Evolutionary conservation across 495 filamentous ascomycete species (phyloP), one percentile per base, ranked within the genome.

Genomic region (Penicillium paxilli): DNA sequence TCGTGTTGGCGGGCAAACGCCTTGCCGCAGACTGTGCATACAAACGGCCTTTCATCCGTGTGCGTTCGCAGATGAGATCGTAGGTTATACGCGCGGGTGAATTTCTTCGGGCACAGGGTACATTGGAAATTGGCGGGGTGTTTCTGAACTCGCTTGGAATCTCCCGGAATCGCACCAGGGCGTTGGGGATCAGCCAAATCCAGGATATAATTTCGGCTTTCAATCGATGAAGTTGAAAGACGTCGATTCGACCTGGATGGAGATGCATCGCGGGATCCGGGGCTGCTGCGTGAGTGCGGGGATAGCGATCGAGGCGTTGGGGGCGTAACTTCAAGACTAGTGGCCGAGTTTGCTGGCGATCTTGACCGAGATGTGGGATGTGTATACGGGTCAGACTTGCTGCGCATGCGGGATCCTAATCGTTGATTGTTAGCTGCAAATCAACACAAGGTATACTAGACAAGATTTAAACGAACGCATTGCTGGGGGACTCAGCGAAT

Each of bases 1-100:
- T 96, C 91, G 57, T 95, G 91, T 66, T 96, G 91, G n/a, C 91
- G 85, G 17, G 91, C 91, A 68, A 96, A 96, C 2, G 94, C 94
- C 73, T 98, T 98, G 54, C 91, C 90, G 63, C 94, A 98, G 26
- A 98, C 90, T 0, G 90, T 93, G 57, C 91, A 96, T n/a, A 96
- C 90, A 53, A 96, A 96, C 3, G 92, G 91, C 21, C 92, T 80
- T 72, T 96, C 91, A 67, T 96, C 91, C 0, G 91, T 96, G 66
- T 96, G 91, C 0, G 92, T 96, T 20, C 91, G 89, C 23, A 96
- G 78, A 69, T 96, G 91, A n/a, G 90, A 93, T 7, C 91, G 87
- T 16, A 96, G 71, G 54, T 96, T 96, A 67, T 96, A 94, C 4
- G 91, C 91, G 41, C 91, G 83, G 2, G 91, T 95, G 59, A 94